These are phyloP conservation scores for Candida tropicalis DNA, from an alignment of 1,139 yeast genomes.

Conservation along the genomic window DNA sequence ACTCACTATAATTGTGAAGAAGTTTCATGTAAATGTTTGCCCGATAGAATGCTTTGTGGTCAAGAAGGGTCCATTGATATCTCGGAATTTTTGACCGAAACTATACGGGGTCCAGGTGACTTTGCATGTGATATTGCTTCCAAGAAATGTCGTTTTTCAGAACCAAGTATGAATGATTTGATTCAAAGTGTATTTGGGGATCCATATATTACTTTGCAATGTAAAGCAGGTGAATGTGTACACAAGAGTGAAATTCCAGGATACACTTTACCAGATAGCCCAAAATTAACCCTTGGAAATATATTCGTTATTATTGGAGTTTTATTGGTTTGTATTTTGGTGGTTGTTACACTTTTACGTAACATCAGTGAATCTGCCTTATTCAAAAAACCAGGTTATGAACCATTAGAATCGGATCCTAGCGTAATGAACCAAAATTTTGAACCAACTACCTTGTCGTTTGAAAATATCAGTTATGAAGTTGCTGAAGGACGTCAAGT, in stretches of 20 bases:
- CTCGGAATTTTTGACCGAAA: slow-evolving; percentile 86
- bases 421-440: slow-evolving; percentile 55
- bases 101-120: slow-evolving; percentile 92
- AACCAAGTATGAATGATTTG: slow-evolving; percentile 94
- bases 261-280: slow-evolving; percentile 67
- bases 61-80: slow-evolving; percentile 92
- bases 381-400: slow-evolving; percentile 40
- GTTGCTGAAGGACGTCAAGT: slow-evolving; percentile 54
- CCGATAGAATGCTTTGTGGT: slow-evolving; percentile 93
- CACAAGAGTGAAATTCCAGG: slow-evolving; percentile 95
- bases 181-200: slow-evolving; percentile 93
- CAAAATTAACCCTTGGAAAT: slow-evolving; percentile 50
- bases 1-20: slow-evolving; percentile 79
- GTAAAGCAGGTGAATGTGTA: slow-evolving; percentile 87
- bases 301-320: slow-evolving; percentile 55
- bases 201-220: slow-evolving; percentile 76
- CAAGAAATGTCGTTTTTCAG: slow-evolving; percentile 75
- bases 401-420: slow-evolving; percentile 36
- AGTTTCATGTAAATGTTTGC: slow-evolving; percentile 83
- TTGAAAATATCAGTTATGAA: slow-evolving; percentile 68
- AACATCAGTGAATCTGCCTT: slow-evolving; percentile 66
- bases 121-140: slow-evolving; percentile 72
- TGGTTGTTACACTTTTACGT: slow-evolving; percentile 47
- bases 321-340: slow-evolving; percentile 39
- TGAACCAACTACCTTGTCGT: slow-evolving; percentile 76